phyloP scores from a whole-genome alignment of 2,329 filamentous ascomycete genomes.

The Ampelomyces quisqualis region DNA sequence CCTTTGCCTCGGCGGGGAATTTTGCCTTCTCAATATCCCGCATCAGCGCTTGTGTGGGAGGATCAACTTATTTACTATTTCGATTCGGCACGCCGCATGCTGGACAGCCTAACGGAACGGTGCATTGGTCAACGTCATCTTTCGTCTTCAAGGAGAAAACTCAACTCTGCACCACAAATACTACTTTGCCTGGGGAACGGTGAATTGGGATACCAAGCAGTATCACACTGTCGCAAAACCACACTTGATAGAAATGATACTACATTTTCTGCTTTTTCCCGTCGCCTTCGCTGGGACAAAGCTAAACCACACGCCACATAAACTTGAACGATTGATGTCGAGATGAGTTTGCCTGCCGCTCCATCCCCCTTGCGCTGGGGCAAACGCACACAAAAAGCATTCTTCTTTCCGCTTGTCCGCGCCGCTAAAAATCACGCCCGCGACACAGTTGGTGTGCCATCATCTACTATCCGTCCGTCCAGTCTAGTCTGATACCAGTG shows the following conservation, averaged over 20 bases:
- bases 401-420: too few species aligned
- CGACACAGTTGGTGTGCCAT: too few species aligned
- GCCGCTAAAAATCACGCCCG: too few species aligned
- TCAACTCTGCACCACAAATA: neutral
- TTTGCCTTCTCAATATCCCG: too few species aligned
- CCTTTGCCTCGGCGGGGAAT: too few species aligned
- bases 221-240: constrained; percentile 8
- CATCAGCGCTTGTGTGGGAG: constrained; percentile 6
- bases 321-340: too few species aligned
- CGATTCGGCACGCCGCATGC: constrained; percentile 19
- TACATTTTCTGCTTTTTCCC: constrained; percentile 7
- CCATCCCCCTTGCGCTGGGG: too few species aligned
- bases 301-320: neutral
- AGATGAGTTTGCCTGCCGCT: too few species aligned
- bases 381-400: too few species aligned
- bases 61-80: constrained; percentile 9
- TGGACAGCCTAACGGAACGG: constrained; percentile 17
- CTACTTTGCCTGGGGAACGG: neutral
- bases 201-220: constrained; percentile 1
- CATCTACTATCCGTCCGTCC: too few species aligned
- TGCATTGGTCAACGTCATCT: constrained; percentile 13
- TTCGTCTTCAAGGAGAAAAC: neutral
- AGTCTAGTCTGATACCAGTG: too few species aligned
- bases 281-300: neutral
- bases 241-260: constrained; percentile 26